Conservation (phyloP, 169 alveolate species). For the Plasmodium gonderi region DNA sequence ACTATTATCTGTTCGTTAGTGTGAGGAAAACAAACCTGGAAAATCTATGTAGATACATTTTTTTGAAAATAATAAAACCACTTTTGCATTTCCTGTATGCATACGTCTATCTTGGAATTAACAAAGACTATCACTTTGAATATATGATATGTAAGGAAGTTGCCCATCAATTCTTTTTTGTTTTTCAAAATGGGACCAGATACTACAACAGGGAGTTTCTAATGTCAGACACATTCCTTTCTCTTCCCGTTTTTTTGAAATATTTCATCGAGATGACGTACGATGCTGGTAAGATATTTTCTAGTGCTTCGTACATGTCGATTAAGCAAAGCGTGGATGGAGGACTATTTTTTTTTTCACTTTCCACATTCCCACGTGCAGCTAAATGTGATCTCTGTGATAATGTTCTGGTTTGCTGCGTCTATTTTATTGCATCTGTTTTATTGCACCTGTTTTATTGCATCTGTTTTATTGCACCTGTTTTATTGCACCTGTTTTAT, state of each 20-base stretch:
- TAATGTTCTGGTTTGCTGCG: no score
- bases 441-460: no score
- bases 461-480: no score
- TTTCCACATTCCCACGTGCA: no score
- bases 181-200: neutral
- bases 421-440: no score
- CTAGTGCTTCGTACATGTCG: neutral
- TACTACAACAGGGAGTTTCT: neutral
- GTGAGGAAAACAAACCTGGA: neutral
- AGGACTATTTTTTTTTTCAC: no score
- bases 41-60: slow-evolving; percentile 24
- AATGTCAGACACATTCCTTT: neutral
- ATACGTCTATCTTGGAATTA: slow-evolving; percentile 37
- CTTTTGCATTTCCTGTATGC: slow-evolving; percentile 34
- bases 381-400: no score
- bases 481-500: neutral
- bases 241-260: slow-evolving; percentile 46
- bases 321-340: neutral
- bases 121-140: slow-evolving; percentile 21
- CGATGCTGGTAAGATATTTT: slow-evolving; percentile 16
- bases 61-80: slow-evolving; percentile 28
- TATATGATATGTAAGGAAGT: slow-evolving; percentile 6
- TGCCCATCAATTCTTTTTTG: slow-evolving; percentile 2
- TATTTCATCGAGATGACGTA: slow-evolving; percentile 6
- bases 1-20: slow-evolving; percentile 25